Conservation (phyloP, 2,329 filamentous ascomycete species). For the Zopfia rhizophila region DNA sequence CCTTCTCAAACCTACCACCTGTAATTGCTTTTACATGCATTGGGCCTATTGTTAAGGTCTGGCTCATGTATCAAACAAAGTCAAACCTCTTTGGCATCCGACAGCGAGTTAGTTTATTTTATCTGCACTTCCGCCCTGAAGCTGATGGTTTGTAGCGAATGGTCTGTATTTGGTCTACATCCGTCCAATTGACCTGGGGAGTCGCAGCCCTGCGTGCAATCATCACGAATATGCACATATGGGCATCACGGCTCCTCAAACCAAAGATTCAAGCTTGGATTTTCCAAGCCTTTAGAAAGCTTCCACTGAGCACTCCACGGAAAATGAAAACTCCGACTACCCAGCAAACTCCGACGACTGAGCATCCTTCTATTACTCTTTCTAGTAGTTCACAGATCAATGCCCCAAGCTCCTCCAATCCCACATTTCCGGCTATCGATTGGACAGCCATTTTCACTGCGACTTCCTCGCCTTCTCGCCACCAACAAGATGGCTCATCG, state of each 20-base stretch:
- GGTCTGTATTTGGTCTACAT: slow-evolving; percentile 20
- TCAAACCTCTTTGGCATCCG: neutral
- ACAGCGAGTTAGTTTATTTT: slow-evolving; percentile 6
- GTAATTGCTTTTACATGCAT: slow-evolving; percentile 18
- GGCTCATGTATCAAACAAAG: slow-evolving; percentile 16
- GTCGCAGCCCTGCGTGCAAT: slow-evolving; percentile 13
- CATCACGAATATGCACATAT: slow-evolving; percentile 21
- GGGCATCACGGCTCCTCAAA: slow-evolving; percentile 18
- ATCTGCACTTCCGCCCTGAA: slow-evolving; percentile 4
- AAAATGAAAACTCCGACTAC: no score
- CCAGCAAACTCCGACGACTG: no score
- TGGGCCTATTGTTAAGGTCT: slow-evolving; percentile 21
- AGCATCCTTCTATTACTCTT: no score
- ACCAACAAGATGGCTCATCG: no score
- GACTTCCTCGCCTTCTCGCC: no score
- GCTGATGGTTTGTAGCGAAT: slow-evolving; percentile 8
- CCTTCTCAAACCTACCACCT: neutral
- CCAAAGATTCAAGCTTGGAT: slow-evolving; percentile 13
- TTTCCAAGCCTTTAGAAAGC: slow-evolving; percentile 4
- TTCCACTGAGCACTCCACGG: no score
- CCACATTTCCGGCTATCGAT: no score
- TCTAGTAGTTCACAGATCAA: no score
- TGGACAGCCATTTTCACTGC: no score
- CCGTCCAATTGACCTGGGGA: slow-evolving; percentile 15
- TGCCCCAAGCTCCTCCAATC: no score